Base-by-base conservation (phyloP, 1,139 yeast species). In the Nakaseomyces uthaithaninus region DNA sequence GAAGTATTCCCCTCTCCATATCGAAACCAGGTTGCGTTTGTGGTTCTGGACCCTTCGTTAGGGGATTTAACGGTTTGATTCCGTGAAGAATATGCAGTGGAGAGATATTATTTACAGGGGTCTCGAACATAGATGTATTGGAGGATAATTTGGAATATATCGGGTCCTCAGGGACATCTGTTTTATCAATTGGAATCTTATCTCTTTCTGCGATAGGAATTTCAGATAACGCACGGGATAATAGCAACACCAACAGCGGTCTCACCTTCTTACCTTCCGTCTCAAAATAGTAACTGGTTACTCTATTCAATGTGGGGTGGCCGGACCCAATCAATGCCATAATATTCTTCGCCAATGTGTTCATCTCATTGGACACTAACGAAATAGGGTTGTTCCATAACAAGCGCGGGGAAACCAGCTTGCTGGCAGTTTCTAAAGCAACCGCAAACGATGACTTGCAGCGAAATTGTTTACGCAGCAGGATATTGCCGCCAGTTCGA, bases 261-360 rank as follows among this genome's bases (percentile, higher is more conserved):
- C 99, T 73, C 22, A 93, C 86, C 57, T 87, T 94, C 63, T 91
- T 91, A 8, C 98, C 98, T 58, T 89, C 95, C 16, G 93, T 85
- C 62, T 89, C 95, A 54, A 93, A 89, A 64, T 91, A 91, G 64
- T 93, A 91, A 37, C 89, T 77, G 19, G 95, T 81, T 4, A 89
- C 95, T 51, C 94, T 71, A 62, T 89, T 87, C 44, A 91, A 69
- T 4, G 93, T 80, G 1, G 97, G 96, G 57, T 89, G 95, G 6
- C 95, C 94, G 0, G 94, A 81, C 1, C 97, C 96, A 44, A 91
- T 79, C 44, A 91, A 70, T 24, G 72, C 68, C 37, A 95, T 94
- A 47, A 91, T 93, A 55, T 87, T 86, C 57, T 76, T 76, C 24
- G 95, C 95, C 54, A 91, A 66, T 33, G 77, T 78, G 16, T 91